Evolutionary conservation across 164 flowering plant genomes (phyloP).

Genomic region (Liriodendron chinense): DNA sequence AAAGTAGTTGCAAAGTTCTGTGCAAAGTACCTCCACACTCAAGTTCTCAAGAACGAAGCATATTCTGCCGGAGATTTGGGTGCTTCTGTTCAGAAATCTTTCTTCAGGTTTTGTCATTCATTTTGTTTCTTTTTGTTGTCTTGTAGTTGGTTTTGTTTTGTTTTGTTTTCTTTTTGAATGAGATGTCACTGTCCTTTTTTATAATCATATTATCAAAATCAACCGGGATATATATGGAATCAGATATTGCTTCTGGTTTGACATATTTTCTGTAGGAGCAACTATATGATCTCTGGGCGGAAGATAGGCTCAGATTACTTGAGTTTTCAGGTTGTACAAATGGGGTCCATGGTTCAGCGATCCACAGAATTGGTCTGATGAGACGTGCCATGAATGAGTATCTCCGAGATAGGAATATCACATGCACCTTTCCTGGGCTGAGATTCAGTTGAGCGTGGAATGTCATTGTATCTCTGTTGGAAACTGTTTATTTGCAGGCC

Average conservation of each 20-base stretch:
- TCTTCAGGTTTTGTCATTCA: constrained; percentile 59
- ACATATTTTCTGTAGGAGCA: background rate
- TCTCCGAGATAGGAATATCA: no score
- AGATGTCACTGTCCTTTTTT: background rate
- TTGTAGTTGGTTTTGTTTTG: background rate
- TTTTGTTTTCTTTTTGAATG: background rate
- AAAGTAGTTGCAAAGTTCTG: constrained; percentile 98
- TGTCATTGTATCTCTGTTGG: no score
- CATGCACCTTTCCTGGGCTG: no score
- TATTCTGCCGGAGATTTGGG: constrained; percentile 81
- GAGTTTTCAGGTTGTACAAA: background rate
- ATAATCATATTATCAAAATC: background rate
- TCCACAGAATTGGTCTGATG: background rate
- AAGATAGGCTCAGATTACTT: background rate
- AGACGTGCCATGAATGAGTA: no score
- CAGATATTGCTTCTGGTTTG: background rate
- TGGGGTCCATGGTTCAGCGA: background rate
- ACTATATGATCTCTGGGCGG: background rate
- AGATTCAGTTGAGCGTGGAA: no score
- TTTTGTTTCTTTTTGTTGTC: background rate
- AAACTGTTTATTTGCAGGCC: no score
- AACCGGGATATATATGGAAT: background rate
- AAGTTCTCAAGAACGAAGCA: constrained; percentile 81
- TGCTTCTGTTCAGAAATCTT: constrained; percentile 78
- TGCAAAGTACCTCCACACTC: constrained; percentile 93